Base-by-base conservation (phyloP, 352 stramenopile genomes). In the Phytopythium ostracodes region DNA sequence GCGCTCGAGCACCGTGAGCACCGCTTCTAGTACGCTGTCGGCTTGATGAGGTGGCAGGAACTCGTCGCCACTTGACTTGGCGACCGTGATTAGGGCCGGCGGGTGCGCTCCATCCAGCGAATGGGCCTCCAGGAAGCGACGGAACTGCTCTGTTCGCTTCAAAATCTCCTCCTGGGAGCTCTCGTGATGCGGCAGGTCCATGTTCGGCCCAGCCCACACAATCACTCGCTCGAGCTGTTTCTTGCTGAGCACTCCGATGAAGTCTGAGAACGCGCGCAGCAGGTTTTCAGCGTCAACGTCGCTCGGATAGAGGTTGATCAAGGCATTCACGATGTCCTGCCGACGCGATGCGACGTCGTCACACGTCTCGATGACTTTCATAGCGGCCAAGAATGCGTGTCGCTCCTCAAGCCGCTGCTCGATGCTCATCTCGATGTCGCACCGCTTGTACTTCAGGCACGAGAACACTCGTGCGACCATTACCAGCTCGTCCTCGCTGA, bases 41-140 rank as follows among this genome's bases (percentile, higher is more conserved):
- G 87, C 52, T 54, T 94, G 84, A 44, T 88, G 66, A 0, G 76
- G 72, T 8, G 87, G 88, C 25, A 92, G 72, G 62, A 83, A 96
- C 31, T 83, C 60, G 49, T 96, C 88, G 3, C 72, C 71, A 1
- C 76, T 84, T 7, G 88, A 96, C 56, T 88, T 93, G 8, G 88
- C 87, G 24, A 96, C 84, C 7, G 87, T 94, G 49, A 96, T 78
- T n/a, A 96, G 63, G 14, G 69, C 61, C n/a, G 88, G 88, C 62
- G 62, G 69, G 36, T 72, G 66, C 18, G 17, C 27, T 10, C 42
- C 20, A n/a, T 72, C 54, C 4, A 76, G 50, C 14, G 29, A 52
- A 50, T 71, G 58, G 0, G 25, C 40, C 0, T 40, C 38, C 24
- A 91, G 64, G 51, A 83, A 88, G 17, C 62, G 43, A 4, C 68